Evolutionary conservation across 2,329 filamentous ascomycete species (phyloP), one percentile per base, ranked within the genome.

Genomic region (Diplocarpon mali): DNA sequence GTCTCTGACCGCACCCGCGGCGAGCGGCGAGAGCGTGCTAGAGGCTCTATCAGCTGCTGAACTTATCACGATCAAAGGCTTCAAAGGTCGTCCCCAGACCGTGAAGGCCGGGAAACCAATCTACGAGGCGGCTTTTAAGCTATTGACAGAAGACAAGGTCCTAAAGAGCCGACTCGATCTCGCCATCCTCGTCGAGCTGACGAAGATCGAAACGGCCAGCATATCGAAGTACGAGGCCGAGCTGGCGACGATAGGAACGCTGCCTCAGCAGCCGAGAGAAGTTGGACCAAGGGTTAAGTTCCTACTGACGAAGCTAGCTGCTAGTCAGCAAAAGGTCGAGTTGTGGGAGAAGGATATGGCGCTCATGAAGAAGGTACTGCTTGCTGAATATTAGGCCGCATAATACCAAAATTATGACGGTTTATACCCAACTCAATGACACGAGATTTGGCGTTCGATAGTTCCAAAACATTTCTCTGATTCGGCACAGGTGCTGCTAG

Each of bases 31-130:
- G 56, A 68, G 72, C 0, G 84, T 84, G 0, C 71, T 98, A 11
- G 84, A 87, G 47, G 80, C 80, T 0, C 78, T 98, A 1, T 83
- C 89, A 42, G 83, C 87, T 57, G 80, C 85, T 0, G 92, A 96
- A 62, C 76, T 96, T 28, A 88, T 98, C 59, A 76, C 78, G 1
- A 78, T 96, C 41, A 73, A 75, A 20, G 78, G 78, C 3, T 68
- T 72, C 40, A 82, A 84, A 37, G 90, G 92, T 0, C 80, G 88
- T 0, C 90, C 92, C 0, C 77, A 80, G 46, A 71, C 70, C 28
- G 84, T 96, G 62, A 80, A 74, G 43, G 83, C 87, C 0, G 88
- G 88, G 16, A 87, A 85, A 59, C 89, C 90, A 0, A 83, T 96
- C 20, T 93, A 90, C 64, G 78, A 80, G 46, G 79, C 89, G 1